Evolutionary conservation across 495 filamentous ascomycete species (phyloP).

Genomic region (Glarea lozoyensis): DNA sequence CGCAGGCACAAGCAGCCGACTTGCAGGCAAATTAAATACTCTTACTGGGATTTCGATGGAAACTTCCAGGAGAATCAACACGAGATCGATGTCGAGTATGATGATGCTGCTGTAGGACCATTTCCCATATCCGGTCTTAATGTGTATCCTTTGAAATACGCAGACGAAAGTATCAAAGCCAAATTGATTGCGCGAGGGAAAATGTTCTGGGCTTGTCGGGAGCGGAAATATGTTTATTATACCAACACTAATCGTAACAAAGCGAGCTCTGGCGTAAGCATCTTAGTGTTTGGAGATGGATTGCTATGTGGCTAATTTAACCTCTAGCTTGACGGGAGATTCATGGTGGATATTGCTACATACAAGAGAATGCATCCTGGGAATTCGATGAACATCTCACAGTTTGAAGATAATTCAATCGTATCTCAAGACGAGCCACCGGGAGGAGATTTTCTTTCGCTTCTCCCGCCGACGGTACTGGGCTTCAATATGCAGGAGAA

Average conservation of each 20-base stretch:
- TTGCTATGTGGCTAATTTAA: not conserved
- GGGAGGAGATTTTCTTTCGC: not conserved
- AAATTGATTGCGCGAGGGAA: not conserved
- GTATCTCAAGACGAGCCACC: not conserved
- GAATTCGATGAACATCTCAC: not conserved
- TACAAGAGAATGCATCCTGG: constrained; percentile 1
- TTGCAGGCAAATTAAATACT: not conserved
- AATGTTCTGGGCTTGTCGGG: not conserved
- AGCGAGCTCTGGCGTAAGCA: not conserved
- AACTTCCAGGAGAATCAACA: not conserved
- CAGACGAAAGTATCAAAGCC: not conserved
- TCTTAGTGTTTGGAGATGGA: not conserved
- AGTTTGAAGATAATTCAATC: no score
- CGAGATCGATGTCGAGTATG: not conserved
- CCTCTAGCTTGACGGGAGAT: not conserved
- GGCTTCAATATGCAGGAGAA: constrained; percentile 1
- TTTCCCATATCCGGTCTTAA: not conserved
- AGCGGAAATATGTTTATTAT: not conserved
- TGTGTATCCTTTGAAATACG: not conserved
- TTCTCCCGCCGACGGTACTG: not conserved
- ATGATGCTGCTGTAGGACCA: not conserved
- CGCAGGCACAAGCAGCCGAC: not conserved
- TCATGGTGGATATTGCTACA: constrained; percentile 1
- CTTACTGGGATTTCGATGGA: not conserved
- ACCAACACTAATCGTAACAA: not conserved